Evolutionary conservation across 768 basidiomycete species (phyloP), one percentile per base, ranked within the genome.

Genomic region (Epithele typhae): DNA sequence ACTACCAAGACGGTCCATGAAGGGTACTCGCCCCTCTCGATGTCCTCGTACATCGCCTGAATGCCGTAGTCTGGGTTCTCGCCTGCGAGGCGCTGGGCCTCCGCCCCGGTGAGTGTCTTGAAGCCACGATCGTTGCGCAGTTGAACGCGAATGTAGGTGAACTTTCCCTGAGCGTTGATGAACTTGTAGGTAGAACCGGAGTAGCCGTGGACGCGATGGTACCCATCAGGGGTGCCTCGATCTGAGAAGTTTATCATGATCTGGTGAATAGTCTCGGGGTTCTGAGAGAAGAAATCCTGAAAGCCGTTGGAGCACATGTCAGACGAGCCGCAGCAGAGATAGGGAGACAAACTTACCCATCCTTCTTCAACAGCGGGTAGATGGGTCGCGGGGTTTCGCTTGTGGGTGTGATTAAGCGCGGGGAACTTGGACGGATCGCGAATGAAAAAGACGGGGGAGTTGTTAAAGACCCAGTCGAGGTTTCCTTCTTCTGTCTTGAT

Each of bases 1-100:
- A n/a, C n/a, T n/a, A n/a, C n/a, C 52, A 76, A 78, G 15, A 81
- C 55, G 41, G 78, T 79, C 74, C 75, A 81, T 52, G 73, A 71
- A 21, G 80, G 79, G 64, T 68, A 79, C 7, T 72, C 62, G 11
- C 72, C 72, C 23, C 68, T 67, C 50, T 76, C 74, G 52, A 82
- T 81, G 15, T 78, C 68, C 19, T 79, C 76, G 49, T 63, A 78
- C 17, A 81, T 62, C 55, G 81, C 79, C 30, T 76, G 67, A 24
- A 75, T 68, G 45, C 76, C 76, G 62, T 74, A 82, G 57, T 82
- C 81, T 0, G 70, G 63, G 46, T 70, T 73, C 14, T 37, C 30
- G 19, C 59, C 59, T 59, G 18, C 5, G n/a, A n/a, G n/a, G n/a
- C n/a, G n/a, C n/a, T n/a, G n/a, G n/a, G n/a, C n/a, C n/a, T n/a